Evolutionary conservation across 768 basidiomycete species (phyloP).

Genomic region (Pleurotus tuber-regium): DNA sequence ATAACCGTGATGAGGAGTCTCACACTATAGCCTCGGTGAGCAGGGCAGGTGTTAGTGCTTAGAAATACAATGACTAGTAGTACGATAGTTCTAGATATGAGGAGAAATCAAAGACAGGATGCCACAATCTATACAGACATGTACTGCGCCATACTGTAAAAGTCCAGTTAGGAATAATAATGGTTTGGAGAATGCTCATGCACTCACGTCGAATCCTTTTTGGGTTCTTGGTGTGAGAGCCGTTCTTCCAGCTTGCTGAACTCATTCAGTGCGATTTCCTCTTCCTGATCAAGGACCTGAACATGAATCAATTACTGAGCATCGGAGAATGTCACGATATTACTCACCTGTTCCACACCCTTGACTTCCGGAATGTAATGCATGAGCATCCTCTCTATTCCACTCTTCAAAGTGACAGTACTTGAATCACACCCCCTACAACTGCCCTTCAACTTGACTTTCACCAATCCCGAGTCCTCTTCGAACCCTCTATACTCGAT

Average conservation of each 20-base stretch:
- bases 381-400: constrained; percentile 98
- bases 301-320: constrained; percentile 9
- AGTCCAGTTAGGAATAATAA: constrained; percentile 12
- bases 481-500: constrained; percentile 93
- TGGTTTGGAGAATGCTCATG: neutral
- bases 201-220: constrained; percentile 44
- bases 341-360: constrained; percentile 78
- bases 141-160: constrained; percentile 71
- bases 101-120: neutral
- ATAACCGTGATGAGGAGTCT: neutral
- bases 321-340: neutral
- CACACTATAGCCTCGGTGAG: neutral
- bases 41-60: neutral
- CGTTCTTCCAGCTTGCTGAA: constrained; percentile 85
- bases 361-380: constrained; percentile 98
- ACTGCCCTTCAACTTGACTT: constrained; percentile 92
- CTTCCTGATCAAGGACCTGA: constrained; percentile 89
- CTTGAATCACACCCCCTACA: constrained; percentile 95
- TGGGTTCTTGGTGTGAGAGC: constrained; percentile 41
- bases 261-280: constrained; percentile 81
- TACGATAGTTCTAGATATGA: neutral
- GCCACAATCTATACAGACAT: constrained; percentile 59
- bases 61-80: neutral
- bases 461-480: constrained; percentile 73
- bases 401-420: constrained; percentile 92